Base-by-base conservation (phyloP, 2,329 filamentous ascomycete species). In the Xylariaceae sp. region DNA sequence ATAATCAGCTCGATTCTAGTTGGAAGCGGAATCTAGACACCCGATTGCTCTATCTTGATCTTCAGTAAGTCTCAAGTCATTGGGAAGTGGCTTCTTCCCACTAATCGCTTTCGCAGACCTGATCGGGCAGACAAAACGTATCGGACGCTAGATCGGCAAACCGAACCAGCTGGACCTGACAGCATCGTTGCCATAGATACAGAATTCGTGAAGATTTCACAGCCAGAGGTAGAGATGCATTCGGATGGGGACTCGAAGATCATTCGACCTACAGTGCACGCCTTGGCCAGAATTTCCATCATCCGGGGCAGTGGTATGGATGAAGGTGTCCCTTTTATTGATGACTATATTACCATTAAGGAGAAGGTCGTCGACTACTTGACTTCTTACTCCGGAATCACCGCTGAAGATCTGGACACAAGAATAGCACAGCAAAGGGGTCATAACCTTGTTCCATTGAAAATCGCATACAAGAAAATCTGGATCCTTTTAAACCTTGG, bases 401-500 rank as follows among this genome's bases (percentile, higher is more conserved):
- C 88, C 3, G 84, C 88, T 1, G 88, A 89, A 20, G 95, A 99
- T 69, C 80, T 99, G 7, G 92, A 96, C 65, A 86, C 89, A 3
- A 62, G 47, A 7, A 63, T 21, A 81, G 86, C 53, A 81, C 84
- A n/a, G 90, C 89, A 43, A 84, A 82, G 51, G 21, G 68, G 68
- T 9, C 93, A 96, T 73, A 91, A 91, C 52, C 83, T 98, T 0
- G 87, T 98, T 7, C 84, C 89, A 1, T 81, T 98, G 41, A 99
- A 99, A 72, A 84, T 90, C 55, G 93, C 91, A 1, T 99, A 98
- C 80, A 99, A 99, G 76, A 97, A 97, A 73, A 86, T 99, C 26
- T 99, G 96, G 96, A 85, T 98, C 16, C 81, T 99, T 18, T 83
- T 99, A 29, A 99, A 99, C 70, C 81, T 98, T 0, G 95, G 95